Base-by-base conservation (phyloP, 768 basidiomycete species). In the Trametes coccinea region DNA sequence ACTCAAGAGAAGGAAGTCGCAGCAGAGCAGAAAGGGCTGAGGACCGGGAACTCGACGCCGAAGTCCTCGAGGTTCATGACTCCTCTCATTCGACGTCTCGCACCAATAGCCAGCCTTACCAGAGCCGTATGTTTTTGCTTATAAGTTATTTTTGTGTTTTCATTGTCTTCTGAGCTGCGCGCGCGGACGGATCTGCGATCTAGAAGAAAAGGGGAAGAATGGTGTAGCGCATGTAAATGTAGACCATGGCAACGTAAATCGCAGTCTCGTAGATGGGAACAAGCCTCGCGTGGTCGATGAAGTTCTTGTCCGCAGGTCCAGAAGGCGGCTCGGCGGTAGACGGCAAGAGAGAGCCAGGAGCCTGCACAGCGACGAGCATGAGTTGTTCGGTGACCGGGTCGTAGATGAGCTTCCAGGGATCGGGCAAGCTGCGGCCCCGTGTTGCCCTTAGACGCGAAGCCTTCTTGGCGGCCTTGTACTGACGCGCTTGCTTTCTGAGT, bases 91-190 rank as follows among this genome's bases (percentile, higher is more conserved):
- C 57, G 9, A 51, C 41, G 49, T 17, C 49, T 31, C 14, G 49
- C 49, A 51, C 49, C 57, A 31, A 44, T 5, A 34, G 49, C 22
- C 57, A 51, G 49, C 57, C 57, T 59, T 44, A 59, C 49, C 49
- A 37, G 22, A 37, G 34, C 34, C 34, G 37, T 22, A 53, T 43
- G 13, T 43, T 43, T 43, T 4, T n/a, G 7, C 34, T 13, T 17
- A 8, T 44, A 33, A 2, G 30, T 37, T 37, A 11, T 37, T 37
- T 37, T 37, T 37, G 34, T 37, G 34, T 11, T 37, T 37, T 37
- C 11, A 6, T 47, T 8, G 27, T 39, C 46, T 29, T 43, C 22
- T 6, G 52, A 51, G 49, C 57, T 52, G 57, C 57, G 57, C 49
- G 57, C 57, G 57, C 49, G 41, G 27, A 16, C 4, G 11, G 17